phyloP scores from a whole-genome alignment of 108 stramenopile species.

The Fistulifera solaris region DNA sequence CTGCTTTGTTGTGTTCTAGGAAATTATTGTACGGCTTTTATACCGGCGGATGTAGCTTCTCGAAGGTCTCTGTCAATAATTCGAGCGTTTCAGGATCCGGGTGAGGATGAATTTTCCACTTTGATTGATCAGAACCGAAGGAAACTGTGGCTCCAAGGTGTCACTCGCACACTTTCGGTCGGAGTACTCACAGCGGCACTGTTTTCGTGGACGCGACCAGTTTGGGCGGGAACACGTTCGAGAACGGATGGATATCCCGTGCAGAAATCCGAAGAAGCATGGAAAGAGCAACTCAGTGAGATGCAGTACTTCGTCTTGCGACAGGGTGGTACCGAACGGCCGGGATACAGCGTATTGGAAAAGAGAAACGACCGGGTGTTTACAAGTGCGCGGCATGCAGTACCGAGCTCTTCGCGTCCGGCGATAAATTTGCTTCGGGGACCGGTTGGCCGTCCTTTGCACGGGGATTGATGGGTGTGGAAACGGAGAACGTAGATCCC shows the following conservation, averaged over 20 bases:
- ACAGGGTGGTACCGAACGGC: constrained; percentile 67
- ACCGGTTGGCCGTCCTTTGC: constrained; percentile 78
- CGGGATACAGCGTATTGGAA: constrained; percentile 58
- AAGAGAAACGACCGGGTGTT: constrained; percentile 51
- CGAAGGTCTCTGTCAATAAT: too few species aligned
- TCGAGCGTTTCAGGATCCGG: too few species aligned
- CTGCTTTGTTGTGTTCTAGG: too few species aligned
- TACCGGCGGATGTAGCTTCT: too few species aligned
- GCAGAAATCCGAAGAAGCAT: constrained; percentile 57
- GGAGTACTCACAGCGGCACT: not conserved
- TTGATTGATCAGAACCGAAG: constrained; percentile 1
- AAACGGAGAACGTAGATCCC: constrained; percentile 57
- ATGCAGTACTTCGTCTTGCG: constrained; percentile 64
- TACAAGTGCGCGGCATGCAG: constrained; percentile 77
- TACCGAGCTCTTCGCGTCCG: constrained; percentile 65
- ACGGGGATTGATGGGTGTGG: constrained; percentile 41
- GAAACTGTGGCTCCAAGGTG: constrained; percentile 1
- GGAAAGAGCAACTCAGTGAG: constrained; percentile 41
- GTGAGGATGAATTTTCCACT: too few species aligned
- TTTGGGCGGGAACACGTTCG: constrained; percentile 9
- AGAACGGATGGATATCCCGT: constrained; percentile 44
- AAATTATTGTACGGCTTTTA: too few species aligned
- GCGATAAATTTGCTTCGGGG: constrained; percentile 66
- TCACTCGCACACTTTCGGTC: not conserved
- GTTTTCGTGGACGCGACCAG: constrained; percentile 2